Base-by-base conservation (phyloP, 345 rosid species). In the Syzygium oleosum region DNA sequence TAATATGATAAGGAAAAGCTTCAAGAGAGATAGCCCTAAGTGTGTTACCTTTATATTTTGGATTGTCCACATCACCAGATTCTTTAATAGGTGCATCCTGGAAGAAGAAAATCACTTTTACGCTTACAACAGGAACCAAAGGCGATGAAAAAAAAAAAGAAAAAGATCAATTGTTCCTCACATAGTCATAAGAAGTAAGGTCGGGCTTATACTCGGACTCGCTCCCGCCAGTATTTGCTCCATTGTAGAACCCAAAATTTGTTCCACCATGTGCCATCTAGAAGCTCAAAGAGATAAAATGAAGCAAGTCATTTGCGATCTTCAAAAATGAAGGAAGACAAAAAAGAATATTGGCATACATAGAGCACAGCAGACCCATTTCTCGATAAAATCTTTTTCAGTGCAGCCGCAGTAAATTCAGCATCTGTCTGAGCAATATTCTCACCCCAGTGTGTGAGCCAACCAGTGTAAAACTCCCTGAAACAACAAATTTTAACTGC, bases 251-350 rank as follows among this genome's bases (percentile, higher is more conserved):
- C 86, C 99, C 99, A 90, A 96, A 97, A 93, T 97, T 97, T 77
- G 99, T 95, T 88, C 99, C 99, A 87, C 99, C 99, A 88, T 97
- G 99, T 84, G 95, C 99, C 99, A 97, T 96, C 99, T 97, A 91
- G 84, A 91, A 90, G 77, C 84, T 46, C 52, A 51, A 78, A 80
- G 80, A 51, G 23, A 79, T 86, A 52, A 84, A 83, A 55, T 55
- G 85, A 79, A n/a, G 17, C 31, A 15, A 54, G 56, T 10, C 23
- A 85, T 21, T 29, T 85, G 17, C 86, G 0, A 52, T 53, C 56
- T 34, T 58, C 49, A 34, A 85, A 85, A 27, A 52, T 77, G 54
- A n/a, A 83, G 53, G 9, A 63, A 77, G 84, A 84, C 51, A 58
- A 85, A 84, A 84, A 58, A 58, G 88, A 43, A 49, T 25, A 52